phyloP scores from a whole-genome alignment of 352 stramenopile species.

The Pilasporangium apinafurcum region DNA sequence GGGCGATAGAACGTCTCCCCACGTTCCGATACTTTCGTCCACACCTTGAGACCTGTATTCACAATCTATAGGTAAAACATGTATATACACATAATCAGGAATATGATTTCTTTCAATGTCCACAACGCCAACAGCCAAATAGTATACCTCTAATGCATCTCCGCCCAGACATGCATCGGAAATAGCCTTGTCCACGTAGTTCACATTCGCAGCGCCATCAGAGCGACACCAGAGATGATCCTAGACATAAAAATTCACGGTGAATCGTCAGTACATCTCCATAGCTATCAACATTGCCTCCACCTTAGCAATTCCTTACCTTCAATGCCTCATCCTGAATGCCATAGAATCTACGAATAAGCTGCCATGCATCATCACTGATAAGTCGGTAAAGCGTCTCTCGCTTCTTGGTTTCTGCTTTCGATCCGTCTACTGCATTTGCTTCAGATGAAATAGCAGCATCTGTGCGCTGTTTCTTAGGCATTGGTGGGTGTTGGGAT shows the following conservation, averaged over 20 bases:
- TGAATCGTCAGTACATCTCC: neutral
- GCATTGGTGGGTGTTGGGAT: conserved; percentile 18
- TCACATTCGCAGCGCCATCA: conserved; percentile 64
- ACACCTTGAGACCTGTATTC: conserved; percentile 90
- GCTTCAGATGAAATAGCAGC: too few relatives aligned
- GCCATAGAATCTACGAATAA: conserved; percentile 59
- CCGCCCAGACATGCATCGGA: conserved; percentile 50
- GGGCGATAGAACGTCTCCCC: conserved; percentile 79
- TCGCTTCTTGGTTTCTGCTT: conserved; percentile 25
- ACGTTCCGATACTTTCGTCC: conserved; percentile 68
- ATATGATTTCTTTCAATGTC: too few relatives aligned
- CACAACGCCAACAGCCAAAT: neutral
- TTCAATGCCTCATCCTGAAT: conserved; percentile 41
- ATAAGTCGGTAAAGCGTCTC: conserved; percentile 73
- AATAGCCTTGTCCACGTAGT: conserved; percentile 75
- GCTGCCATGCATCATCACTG: conserved; percentile 49
- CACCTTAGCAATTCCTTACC: conserved; percentile 12
- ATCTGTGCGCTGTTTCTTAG: conserved; percentile 45
- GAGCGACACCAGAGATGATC: conserved; percentile 70
- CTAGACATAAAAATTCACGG: conserved; percentile 2
- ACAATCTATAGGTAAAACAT: conserved; percentile 61
- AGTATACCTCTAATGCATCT: conserved; percentile 57
- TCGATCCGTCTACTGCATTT: too few relatives aligned
- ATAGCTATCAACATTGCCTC: neutral
- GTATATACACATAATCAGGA: neutral